Percentiles rank a stretch among this genome's conserved stretches.
Conservation (phyloP, 2,329 filamentous ascomycete species). For the Cladorrhinum sp. region DNA sequence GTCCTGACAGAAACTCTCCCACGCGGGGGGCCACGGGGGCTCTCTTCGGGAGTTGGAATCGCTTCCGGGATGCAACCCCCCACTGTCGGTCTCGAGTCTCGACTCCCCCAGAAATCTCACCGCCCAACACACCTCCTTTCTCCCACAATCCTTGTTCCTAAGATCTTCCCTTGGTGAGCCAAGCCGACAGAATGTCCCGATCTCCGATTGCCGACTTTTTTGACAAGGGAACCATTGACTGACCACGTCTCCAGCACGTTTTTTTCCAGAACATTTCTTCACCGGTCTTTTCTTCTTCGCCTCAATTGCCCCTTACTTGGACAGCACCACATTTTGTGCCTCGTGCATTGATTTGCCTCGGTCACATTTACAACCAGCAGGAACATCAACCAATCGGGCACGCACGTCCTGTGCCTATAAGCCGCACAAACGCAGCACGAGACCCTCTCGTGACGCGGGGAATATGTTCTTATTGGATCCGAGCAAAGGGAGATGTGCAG, state of each 20-base stretch:
- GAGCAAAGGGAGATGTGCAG: constrained; percentile 2
- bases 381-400: neutral
- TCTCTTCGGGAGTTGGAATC: neutral
- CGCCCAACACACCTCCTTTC: constrained; percentile 5
- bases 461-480: constrained; percentile 12
- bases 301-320: neutral
- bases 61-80: constrained; percentile 14
- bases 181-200: neutral
- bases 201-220: constrained; percentile 4
- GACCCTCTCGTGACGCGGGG: constrained; percentile 20
- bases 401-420: neutral
- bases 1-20: neutral
- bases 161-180: neutral
- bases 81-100: constrained; percentile 9
- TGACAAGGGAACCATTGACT: neutral
- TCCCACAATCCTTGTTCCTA: neutral
- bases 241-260: neutral
- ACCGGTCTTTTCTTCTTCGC: neutral
- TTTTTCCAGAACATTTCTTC: neutral
- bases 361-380: neutral
- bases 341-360: neutral
- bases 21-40: neutral
- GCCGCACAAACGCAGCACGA: constrained; percentile 16
- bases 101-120: constrained; percentile 14
- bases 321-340: neutral